phyloP scores from a whole-genome alignment of 257 asterid species.

The Lycium barbarum region DNA sequence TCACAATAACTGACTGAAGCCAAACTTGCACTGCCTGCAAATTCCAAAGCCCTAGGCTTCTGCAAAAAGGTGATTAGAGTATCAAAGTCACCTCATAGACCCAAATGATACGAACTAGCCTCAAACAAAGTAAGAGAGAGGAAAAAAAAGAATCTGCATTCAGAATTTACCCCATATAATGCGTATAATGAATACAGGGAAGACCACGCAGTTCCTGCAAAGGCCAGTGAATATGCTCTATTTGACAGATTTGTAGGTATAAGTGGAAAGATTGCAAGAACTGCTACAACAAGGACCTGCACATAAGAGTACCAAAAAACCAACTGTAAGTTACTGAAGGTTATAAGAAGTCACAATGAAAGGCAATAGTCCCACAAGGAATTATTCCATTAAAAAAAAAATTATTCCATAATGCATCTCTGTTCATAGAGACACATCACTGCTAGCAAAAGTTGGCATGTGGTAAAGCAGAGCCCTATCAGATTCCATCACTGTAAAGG shows the following conservation, averaged over 20 bases:
- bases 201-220: conserved; percentile 77
- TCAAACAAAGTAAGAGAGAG: not conserved
- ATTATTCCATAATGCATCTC: not conserved
- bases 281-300: conserved; percentile 79
- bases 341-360: not conserved
- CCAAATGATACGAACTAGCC: not conserved
- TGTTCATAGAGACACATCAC: conserved; percentile 1
- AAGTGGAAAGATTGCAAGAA: conserved; percentile 80
- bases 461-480: not conserved
- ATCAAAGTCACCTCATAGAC: conserved; percentile 29
- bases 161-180: conserved; percentile 76
- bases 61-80: conserved; percentile 45
- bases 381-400: not conserved
- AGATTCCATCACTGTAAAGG: not conserved
- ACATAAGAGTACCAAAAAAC: conserved; percentile 21
- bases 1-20: conserved; percentile 76
- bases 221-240: conserved; percentile 77
- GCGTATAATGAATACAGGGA: conserved; percentile 76
- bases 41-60: conserved; percentile 98
- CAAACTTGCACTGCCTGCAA: conserved; percentile 83
- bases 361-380: not conserved
- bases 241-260: conserved; percentile 73
- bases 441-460: not conserved
- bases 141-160: conserved; percentile 4
- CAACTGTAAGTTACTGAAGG: not conserved